A percentile compares a stretch with the other conserved stretches of the same genome.
Evolutionary conservation across 371 early-diverging fungal genomes (phyloP).

Genomic region (Syncephalastrum sp.): DNA sequence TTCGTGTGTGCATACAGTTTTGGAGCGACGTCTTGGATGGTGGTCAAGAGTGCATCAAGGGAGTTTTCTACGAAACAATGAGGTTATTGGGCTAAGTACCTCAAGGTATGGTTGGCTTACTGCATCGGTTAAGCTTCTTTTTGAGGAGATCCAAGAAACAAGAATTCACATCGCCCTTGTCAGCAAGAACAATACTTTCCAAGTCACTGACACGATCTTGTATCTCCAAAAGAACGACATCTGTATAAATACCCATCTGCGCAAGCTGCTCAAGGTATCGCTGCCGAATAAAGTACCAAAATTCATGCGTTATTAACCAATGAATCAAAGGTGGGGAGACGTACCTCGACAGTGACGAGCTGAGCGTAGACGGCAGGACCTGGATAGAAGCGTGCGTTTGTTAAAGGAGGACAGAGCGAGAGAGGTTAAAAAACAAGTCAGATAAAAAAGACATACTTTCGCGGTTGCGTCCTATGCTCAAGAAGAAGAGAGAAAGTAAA

Average conservation of each 20-base stretch:
- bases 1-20: constrained; percentile 25
- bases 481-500: constrained; percentile 73
- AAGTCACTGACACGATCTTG: constrained; percentile 59
- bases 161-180: constrained; percentile 29
- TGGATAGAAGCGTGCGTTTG: constrained; percentile 4
- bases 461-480: constrained; percentile 75
- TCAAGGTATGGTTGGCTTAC: constrained; percentile 32
- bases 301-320: neutral
- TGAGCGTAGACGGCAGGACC: constrained; percentile 79
- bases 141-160: constrained; percentile 57
- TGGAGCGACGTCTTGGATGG: constrained; percentile 46
- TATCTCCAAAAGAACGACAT: constrained; percentile 63
- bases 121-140: constrained; percentile 54
- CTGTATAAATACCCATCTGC: constrained; percentile 69
- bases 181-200: constrained; percentile 55
- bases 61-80: constrained; percentile 23
- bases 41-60: constrained; percentile 24
- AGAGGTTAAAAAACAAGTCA: no score
- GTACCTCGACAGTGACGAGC: constrained; percentile 75
- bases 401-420: no score
- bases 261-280: constrained; percentile 70
- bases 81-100: neutral
- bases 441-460: constrained; percentile 44
- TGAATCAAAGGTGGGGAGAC: neutral
- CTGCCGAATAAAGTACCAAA: constrained; percentile 26